Conservation (phyloP, 441 rosid species). For the Viola pubescens region DNA sequence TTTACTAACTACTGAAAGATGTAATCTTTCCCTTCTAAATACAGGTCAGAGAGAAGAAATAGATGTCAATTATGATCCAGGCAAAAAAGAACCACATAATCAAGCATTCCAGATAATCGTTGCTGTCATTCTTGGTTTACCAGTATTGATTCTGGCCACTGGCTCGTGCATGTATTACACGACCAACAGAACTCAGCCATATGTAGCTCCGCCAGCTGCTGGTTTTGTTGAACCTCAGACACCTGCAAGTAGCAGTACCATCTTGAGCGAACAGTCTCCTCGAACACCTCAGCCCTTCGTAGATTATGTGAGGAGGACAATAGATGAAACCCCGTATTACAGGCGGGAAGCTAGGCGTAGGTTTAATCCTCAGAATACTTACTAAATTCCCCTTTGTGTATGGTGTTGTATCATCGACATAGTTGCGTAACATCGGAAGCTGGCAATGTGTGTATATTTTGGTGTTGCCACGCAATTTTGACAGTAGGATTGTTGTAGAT, state of each 20-base stretch:
- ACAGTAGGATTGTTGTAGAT: neutral
- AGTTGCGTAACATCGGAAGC: neutral
- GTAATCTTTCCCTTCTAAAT: neutral
- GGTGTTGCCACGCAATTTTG: neutral
- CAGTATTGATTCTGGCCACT: slow-evolving; percentile 18
- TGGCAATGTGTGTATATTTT: neutral
- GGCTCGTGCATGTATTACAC: slow-evolving; percentile 19
- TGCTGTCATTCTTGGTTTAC: slow-evolving; percentile 10
- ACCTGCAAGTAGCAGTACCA: slow-evolving; percentile 43
- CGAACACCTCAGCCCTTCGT: slow-evolving; percentile 82
- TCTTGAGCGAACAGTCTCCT: slow-evolving; percentile 53
- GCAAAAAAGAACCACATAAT: slow-evolving; percentile 5
- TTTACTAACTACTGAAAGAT: neutral
- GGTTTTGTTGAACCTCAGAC: slow-evolving; percentile 37
- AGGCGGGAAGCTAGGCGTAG: slow-evolving; percentile 69
- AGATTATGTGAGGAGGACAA: slow-evolving; percentile 74
- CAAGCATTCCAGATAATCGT: neutral
- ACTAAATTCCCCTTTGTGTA: slow-evolving; percentile 19
- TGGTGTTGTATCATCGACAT: neutral
- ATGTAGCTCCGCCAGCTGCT: slow-evolving; percentile 25
- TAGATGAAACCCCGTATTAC: slow-evolving; percentile 82
- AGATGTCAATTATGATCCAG: slow-evolving; percentile 42
- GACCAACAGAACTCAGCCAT: slow-evolving; percentile 16
- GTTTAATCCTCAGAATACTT: slow-evolving; percentile 68
- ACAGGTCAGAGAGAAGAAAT: slow-evolving; percentile 72